Evolutionary conservation across 2,329 filamentous ascomycete species (phyloP).

Genomic region (Calonectria pseudoturangicola): DNA sequence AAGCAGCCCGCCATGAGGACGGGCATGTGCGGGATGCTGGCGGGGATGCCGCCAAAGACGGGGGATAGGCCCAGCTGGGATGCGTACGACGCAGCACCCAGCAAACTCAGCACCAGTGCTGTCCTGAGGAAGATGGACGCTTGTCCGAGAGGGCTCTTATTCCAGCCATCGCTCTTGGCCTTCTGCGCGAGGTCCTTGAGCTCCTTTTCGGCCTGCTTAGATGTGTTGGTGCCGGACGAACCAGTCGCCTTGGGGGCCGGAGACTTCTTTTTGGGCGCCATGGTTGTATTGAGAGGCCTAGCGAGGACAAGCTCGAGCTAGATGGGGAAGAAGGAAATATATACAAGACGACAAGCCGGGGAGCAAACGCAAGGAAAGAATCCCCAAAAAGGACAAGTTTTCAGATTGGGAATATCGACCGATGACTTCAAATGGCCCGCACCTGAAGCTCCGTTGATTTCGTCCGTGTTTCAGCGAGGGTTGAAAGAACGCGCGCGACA

Average conservation of each 20-base stretch:
- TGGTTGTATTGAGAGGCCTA: slow-evolving; percentile 34
- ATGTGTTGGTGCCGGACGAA: slow-evolving; percentile 63
- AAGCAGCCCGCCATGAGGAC: slow-evolving; percentile 80
- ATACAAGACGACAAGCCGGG: slow-evolving; percentile 28
- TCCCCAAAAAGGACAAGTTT: slow-evolving; percentile 30
- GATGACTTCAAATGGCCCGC: slow-evolving; percentile 57
- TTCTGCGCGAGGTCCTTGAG: slow-evolving; percentile 70
- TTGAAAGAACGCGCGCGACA: slow-evolving; percentile 35
- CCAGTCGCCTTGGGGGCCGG: slow-evolving; percentile 48
- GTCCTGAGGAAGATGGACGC: slow-evolving; percentile 61
- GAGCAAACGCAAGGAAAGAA: slow-evolving; percentile 7
- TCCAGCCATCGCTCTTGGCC: slow-evolving; percentile 57
- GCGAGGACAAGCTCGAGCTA: slow-evolving; percentile 28
- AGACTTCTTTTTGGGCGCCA: slow-evolving; percentile 51
- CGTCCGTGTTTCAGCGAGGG: slow-evolving; percentile 42
- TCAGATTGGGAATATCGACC: slow-evolving; percentile 29
- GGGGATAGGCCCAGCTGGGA: slow-evolving; percentile 88
- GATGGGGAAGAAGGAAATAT: slow-evolving; percentile 23
- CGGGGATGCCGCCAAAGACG: slow-evolving; percentile 90
- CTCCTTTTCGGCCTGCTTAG: slow-evolving; percentile 73
- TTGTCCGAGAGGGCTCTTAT: slow-evolving; percentile 61
- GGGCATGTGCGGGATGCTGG: slow-evolving; percentile 81
- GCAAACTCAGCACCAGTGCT: slow-evolving; percentile 56
- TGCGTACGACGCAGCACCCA: slow-evolving; percentile 79
- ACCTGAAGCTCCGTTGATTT: slow-evolving; percentile 56